These are phyloP conservation scores for Xylaria hypoxylon DNA, from an alignment of 2,329 filamentous ascomycete species.

Conservation along the genomic window DNA sequence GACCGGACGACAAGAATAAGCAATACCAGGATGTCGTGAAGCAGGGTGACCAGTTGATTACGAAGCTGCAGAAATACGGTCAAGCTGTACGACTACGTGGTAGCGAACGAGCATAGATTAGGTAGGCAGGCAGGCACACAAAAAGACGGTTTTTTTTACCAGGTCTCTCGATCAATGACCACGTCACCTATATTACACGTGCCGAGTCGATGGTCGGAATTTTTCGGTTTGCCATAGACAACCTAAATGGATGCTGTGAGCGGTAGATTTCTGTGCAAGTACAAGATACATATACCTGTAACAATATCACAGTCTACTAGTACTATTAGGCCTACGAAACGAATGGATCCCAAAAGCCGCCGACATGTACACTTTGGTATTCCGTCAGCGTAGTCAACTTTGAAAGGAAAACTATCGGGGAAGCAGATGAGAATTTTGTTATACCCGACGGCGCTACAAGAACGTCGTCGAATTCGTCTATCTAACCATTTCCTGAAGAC, in stretches of 20 bases:
- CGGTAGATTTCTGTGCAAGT: constrained; percentile 30
- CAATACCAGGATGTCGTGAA: constrained; percentile 98
- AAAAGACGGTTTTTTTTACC: neutral
- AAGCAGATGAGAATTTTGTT: neutral
- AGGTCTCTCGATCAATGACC: neutral
- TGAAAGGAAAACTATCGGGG: too few relatives aligned
- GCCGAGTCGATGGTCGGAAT: neutral
- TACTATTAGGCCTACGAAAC: constrained; percentile 23
- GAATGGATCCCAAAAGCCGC: neutral
- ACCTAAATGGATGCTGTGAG: neutral
- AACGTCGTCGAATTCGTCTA: neutral
- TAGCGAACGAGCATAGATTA: constrained; percentile 83
- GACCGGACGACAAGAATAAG: constrained; percentile 99
- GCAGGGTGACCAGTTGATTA: constrained; percentile 97
- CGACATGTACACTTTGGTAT: neutral
- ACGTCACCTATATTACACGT: neutral
- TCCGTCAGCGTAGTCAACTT: neutral
- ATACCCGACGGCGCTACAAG: neutral
- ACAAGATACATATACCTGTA: constrained; percentile 37
- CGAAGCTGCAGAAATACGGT: constrained; percentile 98
- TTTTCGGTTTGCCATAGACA: neutral
- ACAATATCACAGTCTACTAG: constrained; percentile 22
- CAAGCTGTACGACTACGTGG: constrained; percentile 94
- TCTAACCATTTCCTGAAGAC: constrained; percentile 3
- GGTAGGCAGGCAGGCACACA: constrained; percentile 14